These are phyloP conservation scores for Vinca minor DNA, from an alignment of 257 asterid genomes.

Conservation along the genomic window DNA sequence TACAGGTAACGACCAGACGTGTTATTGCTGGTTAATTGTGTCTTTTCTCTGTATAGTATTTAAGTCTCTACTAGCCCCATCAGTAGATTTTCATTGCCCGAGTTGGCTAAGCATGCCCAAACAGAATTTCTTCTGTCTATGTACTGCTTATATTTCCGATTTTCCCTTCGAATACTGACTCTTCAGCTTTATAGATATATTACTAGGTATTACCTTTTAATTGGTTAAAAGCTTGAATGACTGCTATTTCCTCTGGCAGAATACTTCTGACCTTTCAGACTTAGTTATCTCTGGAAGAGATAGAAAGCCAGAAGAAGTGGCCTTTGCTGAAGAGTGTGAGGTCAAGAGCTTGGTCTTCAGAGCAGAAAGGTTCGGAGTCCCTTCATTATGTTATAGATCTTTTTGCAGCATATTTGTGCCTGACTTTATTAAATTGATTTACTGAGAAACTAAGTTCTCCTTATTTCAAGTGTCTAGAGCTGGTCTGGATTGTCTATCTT, in stretches of 20 bases:
- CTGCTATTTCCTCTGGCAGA: constrained; percentile 39
- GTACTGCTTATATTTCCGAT: background rate
- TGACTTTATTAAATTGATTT: background rate
- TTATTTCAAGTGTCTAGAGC: background rate
- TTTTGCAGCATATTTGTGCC: background rate
- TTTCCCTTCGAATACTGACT: background rate
- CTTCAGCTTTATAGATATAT: constrained; percentile 10
- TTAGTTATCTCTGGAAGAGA: constrained; percentile 94
- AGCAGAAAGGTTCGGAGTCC: constrained; percentile 64
- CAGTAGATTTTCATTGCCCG: background rate
- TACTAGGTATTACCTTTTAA: constrained; percentile 8
- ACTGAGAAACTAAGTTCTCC: background rate
- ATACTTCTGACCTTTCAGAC: constrained; percentile 79
- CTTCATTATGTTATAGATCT: too few species aligned
- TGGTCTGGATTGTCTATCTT: background rate
- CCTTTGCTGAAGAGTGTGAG: constrained; percentile 77
- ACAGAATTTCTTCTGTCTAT: background rate
- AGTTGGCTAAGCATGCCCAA: background rate
- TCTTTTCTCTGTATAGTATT: background rate
- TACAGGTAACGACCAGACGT: constrained; percentile 43
- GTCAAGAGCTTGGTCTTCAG: constrained; percentile 58
- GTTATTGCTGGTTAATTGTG: constrained; percentile 6
- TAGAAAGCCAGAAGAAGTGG: constrained; percentile 72
- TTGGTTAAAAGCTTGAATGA: constrained; percentile 18
- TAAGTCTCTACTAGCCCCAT: background rate